A percentile compares a stretch with the other conserved stretches of the same genome.
Evolutionary conservation across 495 filamentous ascomycete genomes (phyloP).

Genomic region (Stereocaulon alpinum): DNA sequence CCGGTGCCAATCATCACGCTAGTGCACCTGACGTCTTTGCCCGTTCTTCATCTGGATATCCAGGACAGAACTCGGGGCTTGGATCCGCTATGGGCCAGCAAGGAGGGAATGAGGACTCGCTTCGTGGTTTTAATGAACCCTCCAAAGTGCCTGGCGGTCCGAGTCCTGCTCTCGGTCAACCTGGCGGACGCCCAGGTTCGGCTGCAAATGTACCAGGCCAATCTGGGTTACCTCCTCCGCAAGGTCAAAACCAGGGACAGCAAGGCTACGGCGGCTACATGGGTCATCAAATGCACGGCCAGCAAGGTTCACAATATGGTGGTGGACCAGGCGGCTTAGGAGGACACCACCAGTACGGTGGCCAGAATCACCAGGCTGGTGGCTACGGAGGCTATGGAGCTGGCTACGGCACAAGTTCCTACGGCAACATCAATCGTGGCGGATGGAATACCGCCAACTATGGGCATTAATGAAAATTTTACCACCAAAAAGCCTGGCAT

Average conservation of each 20-base stretch:
- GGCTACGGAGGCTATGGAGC: constrained; percentile 38
- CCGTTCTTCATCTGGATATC: constrained; percentile 57
- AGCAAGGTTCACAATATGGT: constrained; percentile 49
- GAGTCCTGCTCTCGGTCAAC: constrained; percentile 73
- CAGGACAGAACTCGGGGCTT: constrained; percentile 55
- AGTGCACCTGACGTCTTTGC: constrained; percentile 71
- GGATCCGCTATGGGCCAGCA: constrained; percentile 54
- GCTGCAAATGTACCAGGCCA: constrained; percentile 60
- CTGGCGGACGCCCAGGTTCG: constrained; percentile 69
- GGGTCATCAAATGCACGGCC: constrained; percentile 54
- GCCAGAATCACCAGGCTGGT: constrained; percentile 40
- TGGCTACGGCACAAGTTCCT: constrained; percentile 47
- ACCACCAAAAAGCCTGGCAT: background rate
- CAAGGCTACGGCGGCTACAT: constrained; percentile 67
- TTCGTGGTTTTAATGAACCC: constrained; percentile 67
- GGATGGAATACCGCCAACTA: constrained; percentile 64
- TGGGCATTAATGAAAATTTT: constrained; percentile 25
- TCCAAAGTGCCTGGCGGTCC: constrained; percentile 63
- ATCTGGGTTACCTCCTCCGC: constrained; percentile 61
- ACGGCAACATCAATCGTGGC: constrained; percentile 38
- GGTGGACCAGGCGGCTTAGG: constrained; percentile 58
- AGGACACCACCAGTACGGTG: constrained; percentile 53
- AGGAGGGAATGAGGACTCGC: constrained; percentile 50
- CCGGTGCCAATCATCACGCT: constrained; percentile 52
- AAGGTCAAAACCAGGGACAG: constrained; percentile 52